phyloP scores from a whole-genome alignment of 2,329 filamentous ascomycete species.

The Claviceps humidiphila region DNA sequence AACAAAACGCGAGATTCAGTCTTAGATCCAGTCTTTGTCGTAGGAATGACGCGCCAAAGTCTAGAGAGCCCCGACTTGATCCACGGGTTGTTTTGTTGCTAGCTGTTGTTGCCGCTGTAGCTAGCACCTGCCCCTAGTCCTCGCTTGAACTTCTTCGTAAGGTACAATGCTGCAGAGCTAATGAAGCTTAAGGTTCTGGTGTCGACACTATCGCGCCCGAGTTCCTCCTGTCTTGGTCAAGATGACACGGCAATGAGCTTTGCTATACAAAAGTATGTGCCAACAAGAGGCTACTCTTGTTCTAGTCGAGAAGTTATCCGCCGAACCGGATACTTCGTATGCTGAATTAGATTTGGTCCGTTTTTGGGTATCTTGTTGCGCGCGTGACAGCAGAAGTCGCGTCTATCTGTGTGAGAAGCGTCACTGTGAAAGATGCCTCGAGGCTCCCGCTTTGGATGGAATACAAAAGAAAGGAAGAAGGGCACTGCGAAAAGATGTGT shows the following conservation, averaged over 20 bases:
- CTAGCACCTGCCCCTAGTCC: neutral
- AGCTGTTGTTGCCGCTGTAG: neutral
- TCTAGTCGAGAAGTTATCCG: neutral
- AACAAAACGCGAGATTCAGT: neutral
- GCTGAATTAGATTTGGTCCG: neutral
- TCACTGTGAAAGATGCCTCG: neutral
- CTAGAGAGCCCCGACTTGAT: neutral
- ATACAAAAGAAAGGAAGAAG: constrained; percentile 1
- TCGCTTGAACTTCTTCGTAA: neutral
- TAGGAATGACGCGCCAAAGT: neutral
- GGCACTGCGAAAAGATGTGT: neutral
- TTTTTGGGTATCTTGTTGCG: neutral
- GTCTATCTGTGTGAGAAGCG: neutral
- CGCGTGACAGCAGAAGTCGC: neutral
- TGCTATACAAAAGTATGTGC: neutral
- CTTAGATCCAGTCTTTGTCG: neutral
- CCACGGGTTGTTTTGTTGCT: neutral
- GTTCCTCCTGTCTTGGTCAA: neutral
- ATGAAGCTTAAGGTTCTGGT: neutral
- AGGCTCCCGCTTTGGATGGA: neutral
- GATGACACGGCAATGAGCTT: neutral
- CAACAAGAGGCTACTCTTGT: neutral
- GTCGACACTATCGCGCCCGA: neutral
- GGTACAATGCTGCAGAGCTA: neutral
- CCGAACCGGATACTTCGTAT: neutral